Percentiles rank a stretch among this genome's conserved stretches.
phyloP scores from a whole-genome alignment of 495 filamentous ascomycete species.

The Beverwykella pulmonaria region DNA sequence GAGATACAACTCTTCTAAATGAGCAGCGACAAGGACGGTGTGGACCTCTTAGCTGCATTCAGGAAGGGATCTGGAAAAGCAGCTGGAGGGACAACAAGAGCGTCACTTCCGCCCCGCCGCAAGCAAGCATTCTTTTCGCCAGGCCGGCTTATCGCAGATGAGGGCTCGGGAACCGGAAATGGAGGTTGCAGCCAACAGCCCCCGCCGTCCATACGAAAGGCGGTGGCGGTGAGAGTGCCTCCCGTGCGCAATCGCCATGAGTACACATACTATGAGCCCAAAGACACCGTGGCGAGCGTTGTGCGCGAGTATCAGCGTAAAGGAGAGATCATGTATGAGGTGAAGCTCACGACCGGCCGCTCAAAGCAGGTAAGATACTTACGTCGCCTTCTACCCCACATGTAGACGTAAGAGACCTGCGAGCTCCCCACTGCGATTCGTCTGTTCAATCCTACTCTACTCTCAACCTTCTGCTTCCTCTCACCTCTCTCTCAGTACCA shows the following conservation, averaged over 20 bases:
- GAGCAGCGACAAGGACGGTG: constrained; percentile 27
- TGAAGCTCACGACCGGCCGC: constrained; percentile 38
- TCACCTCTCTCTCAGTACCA: background rate
- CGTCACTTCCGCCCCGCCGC: background rate
- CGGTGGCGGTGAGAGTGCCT: constrained; percentile 22
- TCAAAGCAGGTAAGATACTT: constrained; percentile 42
- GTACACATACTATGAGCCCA: constrained; percentile 33
- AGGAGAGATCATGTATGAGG: constrained; percentile 37
- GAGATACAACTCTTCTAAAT: background rate
- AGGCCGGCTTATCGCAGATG: constrained; percentile 20
- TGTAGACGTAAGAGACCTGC: background rate
- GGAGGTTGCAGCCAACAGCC: background rate
- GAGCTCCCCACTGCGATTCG: background rate
- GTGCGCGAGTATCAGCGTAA: constrained; percentile 24
- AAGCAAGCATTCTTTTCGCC: constrained; percentile 21
- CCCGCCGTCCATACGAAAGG: background rate
- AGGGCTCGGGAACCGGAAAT: constrained; percentile 10
- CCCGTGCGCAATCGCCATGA: constrained; percentile 25
- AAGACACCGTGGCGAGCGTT: constrained; percentile 37
- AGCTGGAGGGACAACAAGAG: background rate
- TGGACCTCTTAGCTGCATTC: constrained; percentile 25
- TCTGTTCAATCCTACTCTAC: background rate
- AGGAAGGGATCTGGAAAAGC: constrained; percentile 1
- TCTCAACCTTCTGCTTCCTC: background rate
- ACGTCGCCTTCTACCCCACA: background rate